Evolutionary conservation across 768 basidiomycete genomes (phyloP).

Genomic region (Mycena galericulata): DNA sequence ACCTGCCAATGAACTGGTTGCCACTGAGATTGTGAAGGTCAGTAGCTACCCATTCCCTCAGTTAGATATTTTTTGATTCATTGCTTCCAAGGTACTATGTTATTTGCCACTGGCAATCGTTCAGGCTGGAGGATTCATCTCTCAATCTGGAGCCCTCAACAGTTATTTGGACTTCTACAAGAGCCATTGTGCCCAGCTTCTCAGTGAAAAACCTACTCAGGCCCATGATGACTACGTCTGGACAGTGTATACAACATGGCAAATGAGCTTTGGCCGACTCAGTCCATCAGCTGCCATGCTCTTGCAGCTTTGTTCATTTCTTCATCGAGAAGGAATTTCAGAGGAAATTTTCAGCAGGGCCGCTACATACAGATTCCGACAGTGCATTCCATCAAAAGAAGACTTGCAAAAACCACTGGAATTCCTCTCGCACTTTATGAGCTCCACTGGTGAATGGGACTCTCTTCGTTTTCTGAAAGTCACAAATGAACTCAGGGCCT

Average conservation of each 20-base stretch:
- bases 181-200: background rate
- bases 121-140: constrained; percentile 25
- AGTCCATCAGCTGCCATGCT: background rate
- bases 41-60: background rate
- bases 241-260: constrained; percentile 25
- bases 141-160: background rate
- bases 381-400: background rate
- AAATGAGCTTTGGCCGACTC: constrained; percentile 16
- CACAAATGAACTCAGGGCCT: constrained; percentile 5
- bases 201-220: constrained; percentile 11
- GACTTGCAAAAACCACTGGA: no score
- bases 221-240: background rate
- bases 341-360: constrained; percentile 18
- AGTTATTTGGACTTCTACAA: constrained; percentile 9
- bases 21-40: constrained; percentile 28
- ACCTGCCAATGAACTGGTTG: background rate
- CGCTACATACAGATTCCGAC: background rate
- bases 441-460: constrained; percentile 1
- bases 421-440: no score
- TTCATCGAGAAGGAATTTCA: constrained; percentile 15
- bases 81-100: constrained; percentile 7
- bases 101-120: constrained; percentile 20
- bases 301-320: constrained; percentile 9
- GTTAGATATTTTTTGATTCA: background rate
- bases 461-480: background rate